These are phyloP conservation scores for Cutaneotrichosporon mucoides DNA, from an alignment of 1,284 basidiomycete species.

Conservation along the genomic window DNA sequence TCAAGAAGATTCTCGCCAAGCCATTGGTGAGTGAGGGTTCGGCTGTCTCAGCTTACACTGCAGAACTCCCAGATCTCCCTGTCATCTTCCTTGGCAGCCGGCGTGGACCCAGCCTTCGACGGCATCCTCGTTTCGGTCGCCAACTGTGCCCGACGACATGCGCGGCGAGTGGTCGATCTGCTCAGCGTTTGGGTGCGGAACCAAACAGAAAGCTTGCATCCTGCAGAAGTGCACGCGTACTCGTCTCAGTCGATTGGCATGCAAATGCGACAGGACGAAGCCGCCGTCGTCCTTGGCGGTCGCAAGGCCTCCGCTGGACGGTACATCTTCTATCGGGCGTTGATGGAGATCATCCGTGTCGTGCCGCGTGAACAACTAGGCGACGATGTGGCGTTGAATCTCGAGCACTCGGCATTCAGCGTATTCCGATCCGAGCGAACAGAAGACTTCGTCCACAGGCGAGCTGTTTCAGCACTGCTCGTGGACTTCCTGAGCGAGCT, in stretches of 20 bases:
- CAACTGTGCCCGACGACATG: constrained; percentile 76
- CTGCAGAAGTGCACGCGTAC: constrained; percentile 47
- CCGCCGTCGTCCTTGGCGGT: constrained; percentile 61
- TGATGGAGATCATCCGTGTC: constrained; percentile 69
- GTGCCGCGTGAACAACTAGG: constrained; percentile 70
- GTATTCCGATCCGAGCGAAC: constrained; percentile 73
- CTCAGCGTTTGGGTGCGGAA: constrained; percentile 80
- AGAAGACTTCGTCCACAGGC: constrained; percentile 59
- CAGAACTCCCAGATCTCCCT: constrained; percentile 69
- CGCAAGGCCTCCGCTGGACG: constrained; percentile 73
- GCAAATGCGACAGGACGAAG: constrained; percentile 52
- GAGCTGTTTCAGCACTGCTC: constrained; percentile 73
- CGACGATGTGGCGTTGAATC: constrained; percentile 66
- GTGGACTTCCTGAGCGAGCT: constrained; percentile 76
- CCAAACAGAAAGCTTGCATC: constrained; percentile 63
- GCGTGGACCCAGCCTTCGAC: constrained; percentile 73
- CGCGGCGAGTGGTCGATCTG: constrained; percentile 79
- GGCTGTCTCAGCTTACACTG: too few relatives aligned
- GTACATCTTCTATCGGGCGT: constrained; percentile 80
- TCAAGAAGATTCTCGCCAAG: constrained; percentile 66
- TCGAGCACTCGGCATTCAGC: constrained; percentile 82
- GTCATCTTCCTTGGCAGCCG: constrained; percentile 62
- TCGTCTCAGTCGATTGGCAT: constrained; percentile 36
- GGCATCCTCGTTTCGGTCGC: constrained; percentile 74
- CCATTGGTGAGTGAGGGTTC: constrained; percentile 60